Base-by-base conservation (phyloP, 169 alveolate species). In the Plasmodium gonderi region DNA sequence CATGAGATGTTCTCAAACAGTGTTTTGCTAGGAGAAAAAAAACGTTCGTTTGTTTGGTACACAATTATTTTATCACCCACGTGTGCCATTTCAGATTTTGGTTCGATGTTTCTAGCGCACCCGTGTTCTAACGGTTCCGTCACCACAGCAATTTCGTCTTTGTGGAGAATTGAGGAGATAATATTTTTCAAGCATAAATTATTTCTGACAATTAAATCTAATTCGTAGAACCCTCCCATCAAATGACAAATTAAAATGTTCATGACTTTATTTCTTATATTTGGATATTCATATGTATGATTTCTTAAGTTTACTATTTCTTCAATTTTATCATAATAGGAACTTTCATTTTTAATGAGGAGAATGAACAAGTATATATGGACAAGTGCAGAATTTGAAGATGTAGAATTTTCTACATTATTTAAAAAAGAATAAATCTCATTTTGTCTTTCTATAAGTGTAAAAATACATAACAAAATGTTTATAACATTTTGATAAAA, bases 401-500 rank as follows among this genome's bases (percentile, higher is more conserved):
- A 60, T 38, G 33, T 65, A 23, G 45, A 49, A 29, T 26, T 23
- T 74, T 85, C 69, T 31, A 60, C 45, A 31, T 85, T 72, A 54
- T 85, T 74, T 49, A 85, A 31, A 54, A 49, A 42, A 33, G 69
- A 36, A 74, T 85, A 85, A 36, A 40, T 85, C 45, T 85, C 65
- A n/a, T 75, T 54, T 45, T 85, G 87, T 51, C 23, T 85, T 38
- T 85, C 83, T 75, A 85, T 54, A 14, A 85, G 26, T 12, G 40
- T 20, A 29, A 36, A 85, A 74, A 85, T 42, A 14, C 89, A 74
- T 20, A 85, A 67, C 38, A 85, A 40, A 17, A 85, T 33, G 33
- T 85, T 85, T 14, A 85, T 67, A 72, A 85, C 38, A 67, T 85
- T 85, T 75, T 31, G 36, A 65, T 85, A 85, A 29, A 54, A 72